Base-by-base conservation (phyloP, 257 asterid genomes). In the Catharanthus roseus region DNA sequence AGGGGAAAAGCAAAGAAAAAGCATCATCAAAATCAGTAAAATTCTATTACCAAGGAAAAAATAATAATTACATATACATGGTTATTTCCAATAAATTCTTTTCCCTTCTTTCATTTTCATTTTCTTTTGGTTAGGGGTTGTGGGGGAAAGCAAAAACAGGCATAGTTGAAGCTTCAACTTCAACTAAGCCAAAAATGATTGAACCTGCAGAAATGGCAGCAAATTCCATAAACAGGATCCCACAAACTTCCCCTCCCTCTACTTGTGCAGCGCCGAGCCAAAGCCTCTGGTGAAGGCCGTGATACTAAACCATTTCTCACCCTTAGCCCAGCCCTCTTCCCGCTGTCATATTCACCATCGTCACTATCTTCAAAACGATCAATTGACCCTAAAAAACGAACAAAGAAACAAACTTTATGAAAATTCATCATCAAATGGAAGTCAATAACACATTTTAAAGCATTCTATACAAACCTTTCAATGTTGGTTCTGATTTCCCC, bases 121-220 rank as follows among this genome's bases (percentile, higher is more conserved):
- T n/a, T n/a, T n/a, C n/a, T n/a, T n/a, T n/a, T n/a, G n/a, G n/a
- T n/a, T n/a, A n/a, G n/a, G n/a, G n/a, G n/a, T n/a, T n/a, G n/a
- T n/a, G n/a, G n/a, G n/a, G n/a, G n/a, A n/a, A n/a, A n/a, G n/a
- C n/a, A n/a, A n/a, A 16, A 45, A 3, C 12, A 67, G 60, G 26
- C 57, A 6, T 5, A 26, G 45, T 28, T 45, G 16, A 36, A 26
- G 57, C 57, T 45, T 56, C 41, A 16, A 10, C 19, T 54, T 15
- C 11, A 16, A 49, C 26, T 2, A 16, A 34, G 62, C 16, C 19
- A 6, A 8, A 64, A 55, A 53, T 31, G 33, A 26, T 68, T 42
- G 49, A 65, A 90, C 97, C 96, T 86, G 97, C 97, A 92, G 74
- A 85, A 92, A 82, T 92, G 97, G 86, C 97, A 92, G 78, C 82